A percentile compares a stretch with the other conserved stretches of the same genome.
Evolutionary conservation across 441 rosid genomes (phyloP).

Genomic region (Syzygium malaccense): DNA sequence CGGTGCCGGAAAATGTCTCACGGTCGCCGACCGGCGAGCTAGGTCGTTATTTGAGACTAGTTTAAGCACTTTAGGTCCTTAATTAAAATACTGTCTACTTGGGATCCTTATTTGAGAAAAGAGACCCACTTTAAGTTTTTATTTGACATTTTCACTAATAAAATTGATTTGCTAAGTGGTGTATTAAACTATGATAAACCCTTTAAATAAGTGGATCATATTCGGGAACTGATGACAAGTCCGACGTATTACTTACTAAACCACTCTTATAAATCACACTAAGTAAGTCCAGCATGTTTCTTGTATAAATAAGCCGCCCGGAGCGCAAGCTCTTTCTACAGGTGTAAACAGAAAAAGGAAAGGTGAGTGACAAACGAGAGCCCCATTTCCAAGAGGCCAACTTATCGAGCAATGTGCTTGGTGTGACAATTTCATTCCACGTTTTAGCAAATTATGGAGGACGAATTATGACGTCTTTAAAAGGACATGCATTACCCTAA

Average conservation of each 20-base stretch:
- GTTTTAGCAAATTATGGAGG: neutral
- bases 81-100: too few relatives aligned
- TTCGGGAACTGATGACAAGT: neutral
- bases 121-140: too few relatives aligned
- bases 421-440: neutral
- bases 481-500: neutral
- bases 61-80: too few relatives aligned
- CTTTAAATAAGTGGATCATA: neutral
- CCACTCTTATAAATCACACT: neutral
- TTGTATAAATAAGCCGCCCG: rapidly evolving
- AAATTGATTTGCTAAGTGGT: neutral
- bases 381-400: neutral
- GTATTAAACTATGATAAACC: neutral
- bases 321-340: neutral
- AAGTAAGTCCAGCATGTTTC: neutral
- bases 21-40: too few relatives aligned
- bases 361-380: neutral
- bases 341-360: neutral
- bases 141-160: neutral
- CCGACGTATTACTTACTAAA: neutral
- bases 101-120: too few relatives aligned
- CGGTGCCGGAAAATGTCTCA: too few relatives aligned
- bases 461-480: neutral
- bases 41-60: too few relatives aligned
- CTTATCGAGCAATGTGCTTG: neutral